Evolutionary conservation across 83 land plant species (phyloP).

Genomic region (Picea abies): DNA sequence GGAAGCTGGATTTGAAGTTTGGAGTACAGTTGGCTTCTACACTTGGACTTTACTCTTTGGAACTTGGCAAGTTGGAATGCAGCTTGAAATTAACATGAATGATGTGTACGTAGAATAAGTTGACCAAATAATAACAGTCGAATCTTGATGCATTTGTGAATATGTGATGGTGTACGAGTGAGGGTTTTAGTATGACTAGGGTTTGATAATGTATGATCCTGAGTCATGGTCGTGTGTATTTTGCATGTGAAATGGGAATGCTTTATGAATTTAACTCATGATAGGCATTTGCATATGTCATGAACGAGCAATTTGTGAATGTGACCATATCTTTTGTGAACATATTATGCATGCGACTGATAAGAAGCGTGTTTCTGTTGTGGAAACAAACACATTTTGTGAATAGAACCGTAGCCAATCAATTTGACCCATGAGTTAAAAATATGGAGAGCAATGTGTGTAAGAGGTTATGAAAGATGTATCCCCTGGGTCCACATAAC

Average conservation of each 20-base stretch:
- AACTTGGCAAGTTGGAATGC: constrained; percentile 20
- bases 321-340: no score
- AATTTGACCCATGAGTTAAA: no score
- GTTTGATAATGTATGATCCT: neutral
- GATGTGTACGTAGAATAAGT: constrained; percentile 17
- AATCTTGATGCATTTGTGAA: neutral
- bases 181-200: neutral
- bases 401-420: no score
- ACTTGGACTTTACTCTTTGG: constrained; percentile 19
- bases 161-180: neutral
- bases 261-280: no score
- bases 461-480: no score
- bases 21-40: constrained; percentile 20
- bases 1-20: constrained; percentile 20
- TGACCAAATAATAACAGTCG: neutral
- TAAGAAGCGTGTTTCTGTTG: no score
- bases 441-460: no score
- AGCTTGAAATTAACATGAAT: constrained; percentile 16
- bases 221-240: constrained; percentile 1
- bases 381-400: no score
- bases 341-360: no score
- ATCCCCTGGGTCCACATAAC: no score
- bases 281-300: no score
- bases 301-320: no score
- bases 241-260: neutral